Percentiles rank a stretch among this genome's conserved stretches.
Conservation (phyloP, 2,329 filamentous ascomycete genomes). For the Claviceps lovelessii region DNA sequence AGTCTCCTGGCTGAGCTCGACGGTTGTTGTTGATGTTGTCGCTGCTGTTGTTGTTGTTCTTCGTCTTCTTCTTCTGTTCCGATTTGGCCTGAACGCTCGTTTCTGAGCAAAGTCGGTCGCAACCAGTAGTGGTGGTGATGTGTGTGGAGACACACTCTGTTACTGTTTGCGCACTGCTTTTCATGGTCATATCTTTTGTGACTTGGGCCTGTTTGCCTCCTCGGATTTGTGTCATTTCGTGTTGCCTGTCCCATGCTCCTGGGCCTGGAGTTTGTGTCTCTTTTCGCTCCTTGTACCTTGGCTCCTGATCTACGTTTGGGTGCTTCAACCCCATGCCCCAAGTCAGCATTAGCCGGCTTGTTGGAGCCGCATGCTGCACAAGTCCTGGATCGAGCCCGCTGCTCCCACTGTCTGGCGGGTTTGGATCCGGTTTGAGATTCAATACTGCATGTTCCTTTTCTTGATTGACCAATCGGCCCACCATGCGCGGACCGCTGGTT, state of each 20-base stretch:
- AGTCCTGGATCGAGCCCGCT: background rate
- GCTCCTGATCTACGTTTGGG: background rate
- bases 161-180: background rate
- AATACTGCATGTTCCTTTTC: background rate
- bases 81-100: background rate
- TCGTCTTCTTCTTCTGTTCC: background rate
- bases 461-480: background rate
- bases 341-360: constrained; percentile 3
- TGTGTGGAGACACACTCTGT: constrained; percentile 36
- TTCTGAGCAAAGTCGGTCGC: constrained; percentile 17
- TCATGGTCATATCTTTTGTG: background rate
- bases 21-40: no score
- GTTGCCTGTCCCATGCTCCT: background rate
- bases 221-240: background rate
- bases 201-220: background rate
- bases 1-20: background rate
- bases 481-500: background rate
- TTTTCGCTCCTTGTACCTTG: background rate
- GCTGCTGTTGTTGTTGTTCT: no score
- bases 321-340: background rate
- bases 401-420: background rate
- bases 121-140: constrained; percentile 51
- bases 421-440: background rate
- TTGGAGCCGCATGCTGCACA: constrained; percentile 1
- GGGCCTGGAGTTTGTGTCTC: background rate